These are phyloP conservation scores for Striga asiatica DNA, from an alignment of 257 asterid genomes.

Conservation along the genomic window DNA sequence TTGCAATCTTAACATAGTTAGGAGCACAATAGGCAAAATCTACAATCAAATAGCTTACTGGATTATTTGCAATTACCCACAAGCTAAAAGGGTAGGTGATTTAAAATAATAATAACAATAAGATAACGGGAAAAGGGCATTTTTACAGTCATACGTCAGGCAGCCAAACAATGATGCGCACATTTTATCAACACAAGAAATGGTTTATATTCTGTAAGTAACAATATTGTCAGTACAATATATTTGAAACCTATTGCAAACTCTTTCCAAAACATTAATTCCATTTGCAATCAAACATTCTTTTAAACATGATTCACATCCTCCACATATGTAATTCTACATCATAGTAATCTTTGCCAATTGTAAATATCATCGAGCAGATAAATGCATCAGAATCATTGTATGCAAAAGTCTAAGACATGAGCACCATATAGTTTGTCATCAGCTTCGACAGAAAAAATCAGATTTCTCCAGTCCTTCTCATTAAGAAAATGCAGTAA, in stretches of 20 bases:
- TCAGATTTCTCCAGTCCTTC: no score
- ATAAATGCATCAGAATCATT: neutral
- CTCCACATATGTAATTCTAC: neutral
- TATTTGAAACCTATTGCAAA: conserved; percentile 3
- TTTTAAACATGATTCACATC: no score
- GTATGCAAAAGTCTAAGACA: neutral
- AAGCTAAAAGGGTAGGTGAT: neutral
- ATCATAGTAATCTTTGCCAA: neutral
- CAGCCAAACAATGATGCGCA: no score
- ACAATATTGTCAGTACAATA: neutral
- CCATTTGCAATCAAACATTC: neutral
- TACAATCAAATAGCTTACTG: conserved; percentile 2
- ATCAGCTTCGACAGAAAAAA: neutral
- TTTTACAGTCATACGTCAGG: no score
- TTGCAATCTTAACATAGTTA: conserved; percentile 10
- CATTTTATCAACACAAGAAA: neutral
- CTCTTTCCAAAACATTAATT: neutral
- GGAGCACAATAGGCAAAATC: conserved; percentile 12
- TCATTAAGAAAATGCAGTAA: no score
- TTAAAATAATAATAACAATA: no score
- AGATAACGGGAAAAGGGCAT: no score
- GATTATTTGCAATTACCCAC: conserved; percentile 6
- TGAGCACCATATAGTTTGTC: neutral
- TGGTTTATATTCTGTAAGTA: neutral
- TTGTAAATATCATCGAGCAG: neutral